Conservation (phyloP, 2,329 filamentous ascomycete genomes). For the Fusarium coffeatum region DNA sequence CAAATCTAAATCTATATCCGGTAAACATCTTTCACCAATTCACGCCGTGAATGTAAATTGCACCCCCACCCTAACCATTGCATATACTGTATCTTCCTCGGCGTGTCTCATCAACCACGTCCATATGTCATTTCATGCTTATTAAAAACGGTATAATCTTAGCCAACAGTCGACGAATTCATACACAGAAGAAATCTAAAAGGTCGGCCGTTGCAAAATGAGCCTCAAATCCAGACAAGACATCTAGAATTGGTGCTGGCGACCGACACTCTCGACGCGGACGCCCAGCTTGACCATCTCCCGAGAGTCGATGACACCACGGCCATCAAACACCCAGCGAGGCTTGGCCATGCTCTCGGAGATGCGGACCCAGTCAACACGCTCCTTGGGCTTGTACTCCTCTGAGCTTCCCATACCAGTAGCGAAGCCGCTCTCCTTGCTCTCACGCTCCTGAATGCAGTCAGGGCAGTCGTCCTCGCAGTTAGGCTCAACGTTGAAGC, state of each 20-base stretch:
- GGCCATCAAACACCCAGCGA: constrained; percentile 68
- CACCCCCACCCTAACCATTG: constrained; percentile 28
- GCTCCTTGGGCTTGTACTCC: constrained; percentile 60
- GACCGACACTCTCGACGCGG: constrained; percentile 64
- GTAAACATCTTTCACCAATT: constrained; percentile 31
- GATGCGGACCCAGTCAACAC: constrained; percentile 64
- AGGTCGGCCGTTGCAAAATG: constrained; percentile 35
- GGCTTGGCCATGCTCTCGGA: constrained; percentile 63
- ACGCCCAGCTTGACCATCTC: constrained; percentile 64
- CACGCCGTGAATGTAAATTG: constrained; percentile 36
- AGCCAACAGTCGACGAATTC: constrained; percentile 44
- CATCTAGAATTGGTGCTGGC: constrained; percentile 56
- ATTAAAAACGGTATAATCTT: constrained; percentile 50
- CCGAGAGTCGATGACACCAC: constrained; percentile 62
- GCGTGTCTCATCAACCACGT: constrained; percentile 44
- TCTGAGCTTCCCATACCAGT: constrained; percentile 58
- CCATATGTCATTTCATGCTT: constrained; percentile 48
- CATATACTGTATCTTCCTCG: constrained; percentile 30
- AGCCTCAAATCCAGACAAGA: constrained; percentile 13
- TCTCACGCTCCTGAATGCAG: constrained; percentile 57
- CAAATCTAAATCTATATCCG: constrained; percentile 47
- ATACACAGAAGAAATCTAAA: constrained; percentile 45
- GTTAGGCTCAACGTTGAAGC: constrained; percentile 58
- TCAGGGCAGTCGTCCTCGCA: constrained; percentile 63
- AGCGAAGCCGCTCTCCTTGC: constrained; percentile 53